Percentiles rank a stretch among this genome's conserved stretches.
phyloP scores from a whole-genome alignment of 257 asterid genomes.

The Nemophila menziesii region DNA sequence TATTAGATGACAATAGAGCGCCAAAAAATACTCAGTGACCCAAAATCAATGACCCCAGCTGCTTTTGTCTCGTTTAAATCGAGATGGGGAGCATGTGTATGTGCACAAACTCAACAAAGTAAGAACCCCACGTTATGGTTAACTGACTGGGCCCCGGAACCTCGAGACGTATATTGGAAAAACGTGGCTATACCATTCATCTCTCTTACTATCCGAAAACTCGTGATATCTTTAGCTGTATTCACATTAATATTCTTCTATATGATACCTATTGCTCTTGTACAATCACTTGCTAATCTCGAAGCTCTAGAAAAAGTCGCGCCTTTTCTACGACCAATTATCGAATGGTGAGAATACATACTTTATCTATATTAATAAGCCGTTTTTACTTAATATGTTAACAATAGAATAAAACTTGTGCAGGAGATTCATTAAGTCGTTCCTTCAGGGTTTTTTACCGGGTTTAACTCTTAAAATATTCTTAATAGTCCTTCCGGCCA shows the following conservation, averaged over 20 bases:
- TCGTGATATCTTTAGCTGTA: slow-evolving; percentile 45
- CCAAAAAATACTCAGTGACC: slow-evolving; percentile 56
- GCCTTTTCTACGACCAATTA: slow-evolving; percentile 80
- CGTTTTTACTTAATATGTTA: too few species aligned
- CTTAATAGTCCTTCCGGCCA: slow-evolving; percentile 48
- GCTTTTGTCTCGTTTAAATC: slow-evolving; percentile 90
- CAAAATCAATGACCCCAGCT: slow-evolving; percentile 54
- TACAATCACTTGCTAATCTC: slow-evolving; percentile 91
- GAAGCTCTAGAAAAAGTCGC: slow-evolving; percentile 91
- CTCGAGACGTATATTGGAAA: slow-evolving; percentile 87
- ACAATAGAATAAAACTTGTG: slow-evolving; percentile 16
- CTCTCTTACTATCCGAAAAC: slow-evolving; percentile 65
- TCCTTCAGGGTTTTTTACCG: slow-evolving; percentile 95
- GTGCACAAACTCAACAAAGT: slow-evolving; percentile 97
- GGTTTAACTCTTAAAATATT: slow-evolving; percentile 82
- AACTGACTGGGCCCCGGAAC: slow-evolving; percentile 96
- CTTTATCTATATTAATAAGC: too few species aligned
- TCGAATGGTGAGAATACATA: slow-evolving; percentile 43
- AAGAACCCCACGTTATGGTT: slow-evolving; percentile 82
- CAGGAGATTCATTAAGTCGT: slow-evolving; percentile 78
- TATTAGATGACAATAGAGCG: slow-evolving; percentile 76
- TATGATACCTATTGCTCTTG: slow-evolving; percentile 96
- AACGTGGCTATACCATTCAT: slow-evolving; percentile 78
- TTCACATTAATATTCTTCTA: slow-evolving; percentile 90
- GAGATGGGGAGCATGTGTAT: slow-evolving; percentile 95